Percentiles rank a stretch among this genome's conserved stretches.
Evolutionary conservation across 2,329 filamentous ascomycete species (phyloP).

Genomic region (Sporothrix pallida): DNA sequence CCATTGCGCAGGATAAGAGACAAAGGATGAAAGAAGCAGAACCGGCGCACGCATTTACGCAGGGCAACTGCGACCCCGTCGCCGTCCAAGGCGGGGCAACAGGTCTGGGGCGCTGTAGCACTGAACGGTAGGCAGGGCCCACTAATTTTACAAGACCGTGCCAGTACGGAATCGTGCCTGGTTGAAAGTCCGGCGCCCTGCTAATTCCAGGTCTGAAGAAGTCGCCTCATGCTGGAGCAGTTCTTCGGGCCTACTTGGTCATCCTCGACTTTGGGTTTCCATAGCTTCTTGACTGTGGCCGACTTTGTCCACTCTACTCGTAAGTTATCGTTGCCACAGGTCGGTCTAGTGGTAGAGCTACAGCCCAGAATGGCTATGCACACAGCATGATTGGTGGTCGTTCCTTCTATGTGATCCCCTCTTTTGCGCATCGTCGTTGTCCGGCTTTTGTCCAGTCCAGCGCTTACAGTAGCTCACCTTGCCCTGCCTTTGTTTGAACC

Average conservation of each 20-base stretch:
- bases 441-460: conserved; percentile 13
- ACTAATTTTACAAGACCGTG: conserved; percentile 5
- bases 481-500: conserved; percentile 21
- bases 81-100: conserved; percentile 17
- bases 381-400: conserved; percentile 22
- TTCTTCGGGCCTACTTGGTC: background rate
- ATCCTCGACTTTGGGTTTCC: background rate
- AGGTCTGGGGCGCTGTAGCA: conserved; percentile 4
- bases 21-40: background rate
- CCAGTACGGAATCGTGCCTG: background rate
- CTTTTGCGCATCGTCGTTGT: background rate
- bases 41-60: background rate
- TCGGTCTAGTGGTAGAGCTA: background rate
- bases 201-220: background rate
- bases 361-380: background rate
- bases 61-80: background rate
- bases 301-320: conserved; percentile 9
- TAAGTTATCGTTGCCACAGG: conserved; percentile 15
- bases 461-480: conserved; percentile 18
- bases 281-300: background rate
- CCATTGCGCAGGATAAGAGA: background rate
- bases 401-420: background rate
- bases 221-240: background rate
- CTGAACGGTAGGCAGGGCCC: background rate
- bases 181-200: background rate